Conservation (phyloP, 345 rosid genomes). For the Ailanthus altissimus region DNA sequence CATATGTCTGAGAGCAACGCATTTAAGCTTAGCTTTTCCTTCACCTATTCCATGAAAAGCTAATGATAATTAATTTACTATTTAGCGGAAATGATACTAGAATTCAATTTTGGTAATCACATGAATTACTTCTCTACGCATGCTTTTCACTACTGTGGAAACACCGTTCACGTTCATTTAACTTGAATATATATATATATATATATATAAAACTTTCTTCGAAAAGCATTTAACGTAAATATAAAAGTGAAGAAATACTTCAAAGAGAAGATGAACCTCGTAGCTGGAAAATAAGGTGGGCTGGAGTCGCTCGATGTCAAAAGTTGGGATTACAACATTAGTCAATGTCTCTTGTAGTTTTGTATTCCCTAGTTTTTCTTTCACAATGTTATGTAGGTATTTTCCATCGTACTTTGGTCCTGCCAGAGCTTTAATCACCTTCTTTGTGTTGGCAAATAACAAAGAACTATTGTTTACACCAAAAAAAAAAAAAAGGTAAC, state of each 20-base stretch:
- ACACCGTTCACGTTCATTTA: too few species aligned
- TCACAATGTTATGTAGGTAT: constrained; percentile 34
- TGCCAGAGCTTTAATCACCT: constrained; percentile 32
- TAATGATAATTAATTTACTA: too few species aligned
- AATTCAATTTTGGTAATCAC: too few species aligned
- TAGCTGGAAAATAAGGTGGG: constrained; percentile 50
- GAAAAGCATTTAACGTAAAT: too few species aligned
- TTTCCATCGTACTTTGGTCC: constrained; percentile 60
- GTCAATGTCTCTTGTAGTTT: constrained; percentile 42
- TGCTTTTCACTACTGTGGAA: too few species aligned
- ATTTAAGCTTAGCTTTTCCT: constrained; percentile 33
- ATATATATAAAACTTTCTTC: too few species aligned
- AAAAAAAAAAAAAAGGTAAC: background rate
- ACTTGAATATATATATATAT: too few species aligned
- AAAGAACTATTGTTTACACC: constrained; percentile 15
- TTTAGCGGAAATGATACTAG: too few species aligned
- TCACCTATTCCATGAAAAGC: constrained; percentile 30
- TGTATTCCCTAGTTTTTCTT: constrained; percentile 40
- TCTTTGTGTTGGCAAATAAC: constrained; percentile 29
- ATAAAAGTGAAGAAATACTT: too few species aligned
- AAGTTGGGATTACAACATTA: constrained; percentile 53
- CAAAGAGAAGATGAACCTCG: constrained; percentile 36
- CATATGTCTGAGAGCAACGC: constrained; percentile 57
- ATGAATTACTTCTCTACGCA: too few species aligned
- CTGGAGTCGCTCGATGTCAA: constrained; percentile 53